A percentile compares a stretch with the other conserved stretches of the same genome.
Conservation (phyloP, 495 filamentous ascomycete species). For the Pyronema domesticum region DNA sequence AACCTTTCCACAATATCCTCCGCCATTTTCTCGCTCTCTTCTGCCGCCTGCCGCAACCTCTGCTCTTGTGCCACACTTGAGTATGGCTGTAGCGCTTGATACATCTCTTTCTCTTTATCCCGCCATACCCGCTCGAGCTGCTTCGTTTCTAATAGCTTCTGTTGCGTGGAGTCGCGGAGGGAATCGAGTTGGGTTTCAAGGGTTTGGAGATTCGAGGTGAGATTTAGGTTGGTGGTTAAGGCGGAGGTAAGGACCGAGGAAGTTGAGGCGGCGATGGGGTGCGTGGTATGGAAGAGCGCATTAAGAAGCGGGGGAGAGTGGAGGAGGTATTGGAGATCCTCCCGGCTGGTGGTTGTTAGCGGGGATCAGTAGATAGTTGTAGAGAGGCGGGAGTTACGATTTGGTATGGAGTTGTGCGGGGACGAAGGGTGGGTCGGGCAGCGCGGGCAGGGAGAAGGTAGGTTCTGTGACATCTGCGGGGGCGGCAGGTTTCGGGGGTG, state of each 20-base stretch:
- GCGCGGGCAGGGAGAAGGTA: slow-evolving; percentile 20
- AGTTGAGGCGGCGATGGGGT: slow-evolving; percentile 40
- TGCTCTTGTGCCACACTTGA: slow-evolving; percentile 31
- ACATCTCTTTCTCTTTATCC: slow-evolving; percentile 73
- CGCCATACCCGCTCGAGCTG: slow-evolving; percentile 84
- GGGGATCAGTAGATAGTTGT: neutral
- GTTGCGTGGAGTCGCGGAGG: slow-evolving; percentile 51
- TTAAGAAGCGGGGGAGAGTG: slow-evolving; percentile 39
- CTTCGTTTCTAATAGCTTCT: slow-evolving; percentile 62
- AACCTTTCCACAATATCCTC: neutral
- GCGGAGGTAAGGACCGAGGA: slow-evolving; percentile 40
- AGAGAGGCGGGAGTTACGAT: slow-evolving; percentile 35
- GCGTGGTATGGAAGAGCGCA: slow-evolving; percentile 48
- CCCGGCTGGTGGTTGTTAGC: slow-evolving; percentile 24
- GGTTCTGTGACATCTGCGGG: slow-evolving; percentile 36
- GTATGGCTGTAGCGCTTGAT: slow-evolving; percentile 65
- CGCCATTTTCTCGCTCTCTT: neutral
- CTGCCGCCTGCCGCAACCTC: neutral
- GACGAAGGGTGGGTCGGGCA: slow-evolving; percentile 40
- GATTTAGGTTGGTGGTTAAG: slow-evolving; percentile 49
- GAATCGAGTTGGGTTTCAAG: slow-evolving; percentile 42
- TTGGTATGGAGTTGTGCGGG: slow-evolving; percentile 55
- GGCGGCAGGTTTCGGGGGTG: slow-evolving; percentile 53
- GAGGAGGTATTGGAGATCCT: slow-evolving; percentile 52
- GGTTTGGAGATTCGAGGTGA: slow-evolving; percentile 39